Conservation (phyloP, 345 rosid genomes). For the Moringa oleifera region DNA sequence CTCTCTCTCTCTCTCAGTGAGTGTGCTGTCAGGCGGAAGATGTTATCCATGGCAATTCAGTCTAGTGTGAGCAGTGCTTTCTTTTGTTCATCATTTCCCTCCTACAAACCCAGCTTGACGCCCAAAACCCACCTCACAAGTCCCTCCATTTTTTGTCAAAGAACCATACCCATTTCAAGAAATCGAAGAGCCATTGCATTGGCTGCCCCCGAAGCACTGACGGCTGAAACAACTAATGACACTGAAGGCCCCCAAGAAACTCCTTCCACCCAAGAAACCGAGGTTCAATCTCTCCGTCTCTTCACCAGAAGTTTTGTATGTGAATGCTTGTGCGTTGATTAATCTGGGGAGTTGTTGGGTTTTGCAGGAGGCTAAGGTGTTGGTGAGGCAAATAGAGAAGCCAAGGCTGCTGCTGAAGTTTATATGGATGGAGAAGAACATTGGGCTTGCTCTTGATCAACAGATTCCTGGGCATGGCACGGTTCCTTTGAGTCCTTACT, state of each 20-base stretch:
- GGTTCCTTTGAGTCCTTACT: conserved; percentile 69
- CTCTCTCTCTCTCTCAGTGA: neutral
- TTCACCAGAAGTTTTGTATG: neutral
- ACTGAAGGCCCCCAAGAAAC: neutral
- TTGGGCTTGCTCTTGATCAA: conserved; percentile 68
- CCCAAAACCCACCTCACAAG: conserved; percentile 11
- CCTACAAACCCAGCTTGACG: conserved; percentile 13
- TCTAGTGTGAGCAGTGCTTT: conserved; percentile 19
- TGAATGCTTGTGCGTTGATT: neutral
- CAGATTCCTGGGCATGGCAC: conserved; percentile 68
- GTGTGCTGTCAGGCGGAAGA: conserved; percentile 1
- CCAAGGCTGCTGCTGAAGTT: conserved; percentile 68
- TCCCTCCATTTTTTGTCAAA: conserved; percentile 2
- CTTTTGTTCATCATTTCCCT: conserved; percentile 18
- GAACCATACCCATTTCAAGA: conserved; percentile 26
- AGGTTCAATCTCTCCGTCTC: conserved; percentile 19
- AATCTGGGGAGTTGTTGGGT: neutral
- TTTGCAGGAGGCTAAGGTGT: conserved; percentile 32
- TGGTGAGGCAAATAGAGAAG: conserved; percentile 45
- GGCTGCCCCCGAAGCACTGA: conserved; percentile 45
- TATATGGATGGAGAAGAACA: conserved; percentile 90
- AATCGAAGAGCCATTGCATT: conserved; percentile 27
- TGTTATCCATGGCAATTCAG: conserved; percentile 47
- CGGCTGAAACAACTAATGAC: conserved; percentile 27
- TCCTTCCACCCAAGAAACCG: conserved; percentile 22